These are phyloP conservation scores for Penicillium coprophilum DNA, from an alignment of 495 filamentous ascomycete genomes.

Conservation along the genomic window DNA sequence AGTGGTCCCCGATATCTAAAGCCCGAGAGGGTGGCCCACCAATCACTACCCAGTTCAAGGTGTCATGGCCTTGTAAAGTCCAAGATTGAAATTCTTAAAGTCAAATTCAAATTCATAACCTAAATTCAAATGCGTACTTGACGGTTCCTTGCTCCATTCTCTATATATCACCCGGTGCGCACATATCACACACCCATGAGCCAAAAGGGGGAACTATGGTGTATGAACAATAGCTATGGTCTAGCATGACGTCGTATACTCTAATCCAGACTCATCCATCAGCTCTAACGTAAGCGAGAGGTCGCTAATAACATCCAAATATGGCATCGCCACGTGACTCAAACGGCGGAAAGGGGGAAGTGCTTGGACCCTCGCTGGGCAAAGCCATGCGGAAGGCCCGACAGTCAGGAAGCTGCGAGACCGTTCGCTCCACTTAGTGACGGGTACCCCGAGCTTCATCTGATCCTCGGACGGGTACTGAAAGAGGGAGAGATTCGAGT, in stretches of 20 bases:
- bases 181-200: no score
- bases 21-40: slow-evolving; percentile 22
- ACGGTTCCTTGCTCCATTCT: no score
- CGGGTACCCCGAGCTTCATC: background rate
- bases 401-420: slow-evolving; percentile 46
- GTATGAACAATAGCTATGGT: no score
- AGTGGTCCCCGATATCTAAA: slow-evolving; percentile 33
- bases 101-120: background rate
- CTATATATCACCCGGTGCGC: no score
- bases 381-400: slow-evolving; percentile 35
- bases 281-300: background rate
- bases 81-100: background rate
- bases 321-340: slow-evolving; percentile 1
- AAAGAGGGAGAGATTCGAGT: background rate
- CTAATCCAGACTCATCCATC: no score
- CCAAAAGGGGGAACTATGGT: no score
- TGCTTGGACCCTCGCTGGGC: slow-evolving; percentile 29
- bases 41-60: slow-evolving; percentile 8
- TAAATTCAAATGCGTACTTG: background rate
- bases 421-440: slow-evolving; percentile 40
- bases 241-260: no score
- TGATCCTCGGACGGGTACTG: no score
- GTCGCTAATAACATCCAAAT: background rate
- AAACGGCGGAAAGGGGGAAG: slow-evolving; percentile 11
- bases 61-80: slow-evolving; percentile 2